phyloP scores from a whole-genome alignment of 2,329 filamentous ascomycete genomes.

The Xylaria sp. region DNA sequence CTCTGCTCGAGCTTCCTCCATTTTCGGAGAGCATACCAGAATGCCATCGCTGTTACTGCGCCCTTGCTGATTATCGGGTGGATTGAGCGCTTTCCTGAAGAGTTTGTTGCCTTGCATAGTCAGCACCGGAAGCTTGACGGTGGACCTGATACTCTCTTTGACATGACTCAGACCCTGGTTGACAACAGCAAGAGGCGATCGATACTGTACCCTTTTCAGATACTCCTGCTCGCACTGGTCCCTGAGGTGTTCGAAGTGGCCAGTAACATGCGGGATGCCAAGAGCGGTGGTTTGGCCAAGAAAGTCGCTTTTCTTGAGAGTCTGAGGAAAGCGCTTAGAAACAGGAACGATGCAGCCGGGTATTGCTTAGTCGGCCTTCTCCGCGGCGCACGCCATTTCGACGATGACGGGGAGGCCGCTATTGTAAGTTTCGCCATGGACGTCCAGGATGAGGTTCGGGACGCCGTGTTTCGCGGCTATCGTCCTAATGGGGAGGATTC shows the following conservation, averaged over 20 bases:
- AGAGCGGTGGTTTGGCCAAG: slow-evolving; percentile 64
- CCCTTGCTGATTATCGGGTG: slow-evolving; percentile 66
- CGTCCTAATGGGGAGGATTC: slow-evolving; percentile 49
- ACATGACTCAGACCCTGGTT: slow-evolving; percentile 66
- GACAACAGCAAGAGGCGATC: slow-evolving; percentile 60
- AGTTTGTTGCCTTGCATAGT: slow-evolving; percentile 66
- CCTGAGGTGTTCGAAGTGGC: slow-evolving; percentile 73
- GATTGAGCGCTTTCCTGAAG: slow-evolving; percentile 65
- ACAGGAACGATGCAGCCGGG: slow-evolving; percentile 68
- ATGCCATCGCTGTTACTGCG: slow-evolving; percentile 63
- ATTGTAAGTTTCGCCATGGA: slow-evolving; percentile 70
- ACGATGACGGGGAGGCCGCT: slow-evolving; percentile 63
- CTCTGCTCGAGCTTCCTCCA: slow-evolving; percentile 69
- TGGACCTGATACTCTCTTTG: slow-evolving; percentile 68
- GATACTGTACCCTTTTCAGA: slow-evolving; percentile 65
- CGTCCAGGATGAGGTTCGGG: slow-evolving; percentile 68
- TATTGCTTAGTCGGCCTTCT: slow-evolving; percentile 66
- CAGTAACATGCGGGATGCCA: slow-evolving; percentile 66
- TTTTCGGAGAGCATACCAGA: slow-evolving; percentile 65
- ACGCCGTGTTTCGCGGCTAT: slow-evolving; percentile 64
- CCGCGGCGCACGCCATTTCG: slow-evolving; percentile 65
- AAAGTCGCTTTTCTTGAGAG: slow-evolving; percentile 68
- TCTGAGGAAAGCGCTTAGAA: slow-evolving; percentile 63
- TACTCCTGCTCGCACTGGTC: slow-evolving; percentile 62
- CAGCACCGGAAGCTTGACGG: slow-evolving; percentile 65